A percentile compares a stretch with the other conserved stretches of the same genome.
These are phyloP conservation scores for Elsinoe australis DNA, from an alignment of 2,329 filamentous ascomycete species.

Conservation along the genomic window DNA sequence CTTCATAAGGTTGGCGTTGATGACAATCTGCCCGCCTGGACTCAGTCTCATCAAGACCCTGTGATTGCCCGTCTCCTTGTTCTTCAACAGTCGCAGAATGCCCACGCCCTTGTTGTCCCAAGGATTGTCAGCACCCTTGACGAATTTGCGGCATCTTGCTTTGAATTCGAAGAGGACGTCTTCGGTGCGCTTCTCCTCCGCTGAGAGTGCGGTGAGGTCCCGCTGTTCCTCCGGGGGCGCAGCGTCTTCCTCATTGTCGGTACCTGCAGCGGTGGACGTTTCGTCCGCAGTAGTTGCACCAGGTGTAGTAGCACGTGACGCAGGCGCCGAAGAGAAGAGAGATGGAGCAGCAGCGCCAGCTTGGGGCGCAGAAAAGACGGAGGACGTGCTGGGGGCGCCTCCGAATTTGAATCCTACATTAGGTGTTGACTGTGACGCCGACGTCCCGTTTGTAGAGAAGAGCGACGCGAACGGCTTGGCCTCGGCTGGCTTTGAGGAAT, in stretches of 20 bases:
- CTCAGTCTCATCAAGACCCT: constrained; percentile 68
- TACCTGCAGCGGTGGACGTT: constrained; percentile 24
- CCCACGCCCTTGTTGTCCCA: constrained; percentile 68
- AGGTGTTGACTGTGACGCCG: constrained; percentile 14
- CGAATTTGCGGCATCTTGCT: constrained; percentile 60
- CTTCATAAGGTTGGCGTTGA: constrained; percentile 61
- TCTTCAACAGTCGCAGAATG: constrained; percentile 61
- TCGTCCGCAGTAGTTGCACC: constrained; percentile 38
- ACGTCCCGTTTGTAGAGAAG: not conserved
- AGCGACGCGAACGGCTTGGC: not conserved
- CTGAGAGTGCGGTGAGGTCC: constrained; percentile 61
- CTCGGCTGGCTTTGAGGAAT: not conserved
- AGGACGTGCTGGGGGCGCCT: constrained; percentile 21
- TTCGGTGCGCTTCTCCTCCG: constrained; percentile 56
- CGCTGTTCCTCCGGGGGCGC: constrained; percentile 41
- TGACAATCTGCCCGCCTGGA: constrained; percentile 62
- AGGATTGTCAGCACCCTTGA: constrained; percentile 42
- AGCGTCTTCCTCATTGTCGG: constrained; percentile 27
- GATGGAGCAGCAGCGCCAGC: constrained; percentile 27
- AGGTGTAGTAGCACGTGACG: constrained; percentile 41
- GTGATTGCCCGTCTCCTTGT: constrained; percentile 59
- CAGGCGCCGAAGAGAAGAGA: constrained; percentile 32
- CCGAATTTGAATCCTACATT: constrained; percentile 36
- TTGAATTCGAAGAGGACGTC: constrained; percentile 58
- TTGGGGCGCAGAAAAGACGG: constrained; percentile 23